These are phyloP conservation scores for Sordariomycetes sp. DNA, from an alignment of 2,329 filamentous ascomycete species.

Conservation along the genomic window DNA sequence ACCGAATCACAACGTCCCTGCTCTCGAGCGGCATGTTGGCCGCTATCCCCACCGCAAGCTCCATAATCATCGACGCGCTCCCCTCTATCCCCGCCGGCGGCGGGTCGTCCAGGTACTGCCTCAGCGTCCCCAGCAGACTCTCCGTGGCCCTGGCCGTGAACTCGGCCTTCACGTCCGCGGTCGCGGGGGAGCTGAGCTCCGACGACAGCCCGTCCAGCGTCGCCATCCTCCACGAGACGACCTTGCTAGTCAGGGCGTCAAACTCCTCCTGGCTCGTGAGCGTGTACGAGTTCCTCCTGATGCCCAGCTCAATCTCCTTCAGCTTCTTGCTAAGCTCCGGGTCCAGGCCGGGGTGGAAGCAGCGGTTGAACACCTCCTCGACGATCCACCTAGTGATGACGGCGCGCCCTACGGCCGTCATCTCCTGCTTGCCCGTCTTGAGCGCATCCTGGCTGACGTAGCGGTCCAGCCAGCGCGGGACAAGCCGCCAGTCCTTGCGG, in stretches of 20 bases:
- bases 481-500: constrained; percentile 77
- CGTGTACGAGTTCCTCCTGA: constrained; percentile 63
- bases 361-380: constrained; percentile 80
- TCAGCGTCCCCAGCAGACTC: constrained; percentile 55
- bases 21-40: constrained; percentile 82
- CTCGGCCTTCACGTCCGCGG: constrained; percentile 49
- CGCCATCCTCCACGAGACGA: constrained; percentile 85
- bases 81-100: constrained; percentile 73
- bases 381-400: constrained; percentile 83
- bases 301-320: constrained; percentile 78
- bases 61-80: constrained; percentile 82
- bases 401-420: constrained; percentile 88
- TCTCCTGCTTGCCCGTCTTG: constrained; percentile 84
- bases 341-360: constrained; percentile 85
- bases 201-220: constrained; percentile 83
- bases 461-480: constrained; percentile 68
- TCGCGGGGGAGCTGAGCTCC: constrained; percentile 50
- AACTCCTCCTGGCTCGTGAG: constrained; percentile 73
- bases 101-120: constrained; percentile 62
- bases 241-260: constrained; percentile 74
- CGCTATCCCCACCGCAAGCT: constrained; percentile 75
- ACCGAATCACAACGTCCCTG: constrained; percentile 77
- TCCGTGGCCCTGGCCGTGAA: constrained; percentile 59
- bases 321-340: constrained; percentile 61
- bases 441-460: constrained; percentile 79